A percentile compares a stretch with the other conserved stretches of the same genome.
Evolutionary conservation across 768 basidiomycete species (phyloP).

Genomic region (Amanita molliuscula): DNA sequence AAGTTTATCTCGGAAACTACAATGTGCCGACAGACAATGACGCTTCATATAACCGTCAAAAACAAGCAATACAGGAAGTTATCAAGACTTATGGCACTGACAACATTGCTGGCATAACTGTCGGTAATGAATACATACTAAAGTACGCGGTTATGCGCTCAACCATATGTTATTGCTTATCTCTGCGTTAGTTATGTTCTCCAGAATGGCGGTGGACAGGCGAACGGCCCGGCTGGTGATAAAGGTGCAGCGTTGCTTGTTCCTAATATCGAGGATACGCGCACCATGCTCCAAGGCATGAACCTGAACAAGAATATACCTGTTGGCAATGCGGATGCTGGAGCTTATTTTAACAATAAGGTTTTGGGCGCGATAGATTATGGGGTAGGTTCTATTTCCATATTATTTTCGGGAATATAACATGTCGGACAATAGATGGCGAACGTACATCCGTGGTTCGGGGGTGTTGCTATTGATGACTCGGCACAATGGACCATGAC

Average conservation of each 20-base stretch:
- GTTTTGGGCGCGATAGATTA: slow-evolving; percentile 59
- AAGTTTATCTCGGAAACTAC: slow-evolving; percentile 70
- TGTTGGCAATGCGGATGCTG: slow-evolving; percentile 81
- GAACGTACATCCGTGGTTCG: slow-evolving; percentile 94
- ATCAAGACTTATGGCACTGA: slow-evolving; percentile 69
- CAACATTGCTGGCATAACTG: slow-evolving; percentile 72
- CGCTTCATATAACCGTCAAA: slow-evolving; percentile 67
- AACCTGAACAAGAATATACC: slow-evolving; percentile 48
- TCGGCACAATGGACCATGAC: slow-evolving; percentile 74
- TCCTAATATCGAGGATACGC: slow-evolving; percentile 57
- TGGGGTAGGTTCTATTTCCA: slow-evolving; percentile 33
- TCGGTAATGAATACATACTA: slow-evolving; percentile 88
- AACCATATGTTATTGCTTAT: not conserved
- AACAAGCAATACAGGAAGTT: slow-evolving; percentile 51
- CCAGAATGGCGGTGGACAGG: slow-evolving; percentile 34
- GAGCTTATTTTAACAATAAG: slow-evolving; percentile 68
- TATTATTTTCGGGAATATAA: not conserved
- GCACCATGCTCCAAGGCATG: slow-evolving; percentile 41
- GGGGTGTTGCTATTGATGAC: slow-evolving; percentile 52
- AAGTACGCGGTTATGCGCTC: slow-evolving; percentile 34
- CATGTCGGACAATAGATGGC: slow-evolving; percentile 46
- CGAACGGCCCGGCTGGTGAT: slow-evolving; percentile 52
- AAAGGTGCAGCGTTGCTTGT: slow-evolving; percentile 55
- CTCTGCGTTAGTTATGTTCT: slow-evolving; percentile 41
- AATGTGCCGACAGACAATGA: slow-evolving; percentile 49